Evolutionary conservation across 345 rosid species (phyloP), one percentile per base, ranked within the genome.

Genomic region (Lenwebbia sp.): DNA sequence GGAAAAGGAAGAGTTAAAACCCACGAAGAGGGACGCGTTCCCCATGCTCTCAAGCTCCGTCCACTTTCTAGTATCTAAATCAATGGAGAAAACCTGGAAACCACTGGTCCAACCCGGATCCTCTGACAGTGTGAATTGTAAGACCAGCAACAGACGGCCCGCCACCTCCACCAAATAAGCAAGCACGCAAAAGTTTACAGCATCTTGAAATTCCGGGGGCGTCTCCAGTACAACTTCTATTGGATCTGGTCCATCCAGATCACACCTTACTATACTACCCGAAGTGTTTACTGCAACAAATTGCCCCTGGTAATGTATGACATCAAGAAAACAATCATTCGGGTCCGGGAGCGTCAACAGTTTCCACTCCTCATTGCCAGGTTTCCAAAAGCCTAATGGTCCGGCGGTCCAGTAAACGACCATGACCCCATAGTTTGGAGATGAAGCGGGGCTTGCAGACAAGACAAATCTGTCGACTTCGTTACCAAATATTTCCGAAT

Each of bases 131-230:
- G 6, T 2, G 4, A 58, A 58, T n/a, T 1, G 37, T 13, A 13
- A n/a, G 70, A 58, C 28, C 37, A 58, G 9, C 37, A n/a, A 58
- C 15, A 58, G 4, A 58, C 70, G 37, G 37, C 37, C 19, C 1
- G 19, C 37, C 9, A 30, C 6, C 37, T 58, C 70, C 37, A 58
- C 70, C 70, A 58, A 58, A 28, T 2, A n/a, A 28, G 10, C 2
- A 0, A 5, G 2, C n/a, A 2, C 1, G 13, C 15, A 28, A 58
- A 26, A 13, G 3, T 5, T 1, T n/a, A 13, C 5, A 33, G 3
- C 3, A 13, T 60, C 21, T 13, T 0, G 19, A 60, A 60, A 60
- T 60, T 60, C 74, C 19, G 33, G 37, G 13, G 74, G 26, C 57
- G 0, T 0, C 37, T 60, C 37, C 74, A n/a, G 33, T 13, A 60